A percentile compares a stretch with the other conserved stretches of the same genome.
Conservation (phyloP, 1,284 basidiomycete species). For the Fomitopsis schrenkii region DNA sequence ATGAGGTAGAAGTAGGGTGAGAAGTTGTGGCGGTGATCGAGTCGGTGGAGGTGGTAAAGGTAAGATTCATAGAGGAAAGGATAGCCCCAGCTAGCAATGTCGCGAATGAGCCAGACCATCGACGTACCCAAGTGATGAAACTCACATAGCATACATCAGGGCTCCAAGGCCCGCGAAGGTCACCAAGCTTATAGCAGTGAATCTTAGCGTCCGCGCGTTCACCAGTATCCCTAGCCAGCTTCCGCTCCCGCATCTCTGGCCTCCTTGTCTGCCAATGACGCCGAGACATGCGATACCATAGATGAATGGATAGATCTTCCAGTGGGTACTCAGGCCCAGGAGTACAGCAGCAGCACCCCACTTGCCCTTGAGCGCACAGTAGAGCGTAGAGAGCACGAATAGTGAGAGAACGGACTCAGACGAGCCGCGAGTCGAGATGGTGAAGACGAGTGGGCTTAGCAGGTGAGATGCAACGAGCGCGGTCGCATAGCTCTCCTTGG, state of each 20-base stretch:
- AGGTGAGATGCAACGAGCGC: conserved; percentile 67
- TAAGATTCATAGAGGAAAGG: conserved; percentile 92
- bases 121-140: background rate
- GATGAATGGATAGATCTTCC: conserved; percentile 95
- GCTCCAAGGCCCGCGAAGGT: conserved; percentile 69
- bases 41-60: conserved; percentile 86
- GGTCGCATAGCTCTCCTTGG: conserved; percentile 33
- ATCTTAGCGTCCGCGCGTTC: conserved; percentile 59
- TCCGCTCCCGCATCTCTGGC: conserved; percentile 19
- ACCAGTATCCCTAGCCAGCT: conserved; percentile 41
- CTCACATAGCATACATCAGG: conserved; percentile 75
- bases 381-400: conserved; percentile 76
- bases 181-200: conserved; percentile 60
- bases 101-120: background rate
- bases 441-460: conserved; percentile 91
- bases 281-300: conserved; percentile 80
- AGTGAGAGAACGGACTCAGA: conserved; percentile 88
- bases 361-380: conserved; percentile 44
- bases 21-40: conserved; percentile 98
- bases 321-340: conserved; percentile 81
- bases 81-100: conserved; percentile 76
- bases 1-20: conserved; percentile 95
- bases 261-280: conserved; percentile 44
- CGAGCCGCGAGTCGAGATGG: conserved; percentile 95
- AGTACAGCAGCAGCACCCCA: conserved; percentile 66